phyloP scores from a whole-genome alignment of 345 rosid species.

The Gossypium rotundifolium region DNA sequence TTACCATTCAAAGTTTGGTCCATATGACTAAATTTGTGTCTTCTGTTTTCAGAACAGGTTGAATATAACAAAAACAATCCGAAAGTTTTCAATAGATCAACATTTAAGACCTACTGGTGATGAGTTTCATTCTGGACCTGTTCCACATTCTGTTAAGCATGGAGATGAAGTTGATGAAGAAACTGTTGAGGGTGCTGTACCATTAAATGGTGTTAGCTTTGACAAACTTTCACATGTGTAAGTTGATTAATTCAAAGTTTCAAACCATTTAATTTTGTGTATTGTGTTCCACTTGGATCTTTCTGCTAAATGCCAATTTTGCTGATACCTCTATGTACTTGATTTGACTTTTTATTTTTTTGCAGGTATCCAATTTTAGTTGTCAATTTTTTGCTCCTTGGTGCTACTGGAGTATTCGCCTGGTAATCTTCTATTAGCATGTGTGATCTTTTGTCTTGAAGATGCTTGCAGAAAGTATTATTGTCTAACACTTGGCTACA shows the following conservation, averaged over 20 bases:
- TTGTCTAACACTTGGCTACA: neutral
- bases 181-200: constrained; percentile 53
- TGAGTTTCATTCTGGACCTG: constrained; percentile 72
- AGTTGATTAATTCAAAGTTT: constrained; percentile 28
- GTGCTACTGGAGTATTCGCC: constrained; percentile 95
- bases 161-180: constrained; percentile 75
- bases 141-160: constrained; percentile 55
- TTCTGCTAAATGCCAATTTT: neutral
- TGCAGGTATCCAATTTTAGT: constrained; percentile 82
- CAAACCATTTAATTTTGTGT: constrained; percentile 6
- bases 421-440: constrained; percentile 42
- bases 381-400: constrained; percentile 96
- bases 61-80: constrained; percentile 89
- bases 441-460: neutral
- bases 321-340: too few relatives aligned
- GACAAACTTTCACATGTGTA: constrained; percentile 71
- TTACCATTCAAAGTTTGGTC: neutral
- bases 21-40: constrained; percentile 4
- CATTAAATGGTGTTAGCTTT: constrained; percentile 53
- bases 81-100: constrained; percentile 83
- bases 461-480: neutral
- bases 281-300: neutral
- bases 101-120: constrained; percentile 76
- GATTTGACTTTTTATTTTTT: neutral
- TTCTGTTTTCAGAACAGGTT: constrained; percentile 82